Evolutionary conservation across 1,139 yeast genomes (phyloP).

Genomic region (Pichia sp.): DNA sequence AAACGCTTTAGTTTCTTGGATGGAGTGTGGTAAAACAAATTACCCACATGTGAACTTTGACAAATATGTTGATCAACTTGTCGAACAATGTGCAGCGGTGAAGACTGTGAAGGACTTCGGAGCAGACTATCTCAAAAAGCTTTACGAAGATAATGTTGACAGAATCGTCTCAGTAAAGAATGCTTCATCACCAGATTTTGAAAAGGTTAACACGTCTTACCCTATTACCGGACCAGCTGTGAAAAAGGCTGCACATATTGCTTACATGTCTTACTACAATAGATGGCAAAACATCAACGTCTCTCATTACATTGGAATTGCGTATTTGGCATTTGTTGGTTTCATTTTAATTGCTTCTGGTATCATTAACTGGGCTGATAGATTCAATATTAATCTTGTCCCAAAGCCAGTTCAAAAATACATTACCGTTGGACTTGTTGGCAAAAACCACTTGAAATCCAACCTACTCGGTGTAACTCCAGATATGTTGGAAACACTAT

Average conservation of each 20-base stretch:
- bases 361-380: constrained; percentile 36
- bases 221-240: constrained; percentile 15
- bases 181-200: not conserved
- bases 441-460: constrained; percentile 35
- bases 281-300: constrained; percentile 34
- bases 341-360: constrained; percentile 36
- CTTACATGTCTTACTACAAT: constrained; percentile 28
- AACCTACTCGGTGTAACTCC: constrained; percentile 41
- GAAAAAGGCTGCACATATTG: constrained; percentile 27
- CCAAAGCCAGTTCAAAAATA: constrained; percentile 36
- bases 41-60: not conserved
- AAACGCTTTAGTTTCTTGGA: constrained; percentile 15
- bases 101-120: not conserved
- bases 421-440: constrained; percentile 43
- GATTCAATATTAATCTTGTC: constrained; percentile 30
- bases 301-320: constrained; percentile 43
- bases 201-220: not conserved
- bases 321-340: constrained; percentile 43
- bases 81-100: not conserved
- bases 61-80: constrained; percentile 1
- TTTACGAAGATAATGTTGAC: constrained; percentile 35
- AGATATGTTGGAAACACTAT: constrained; percentile 52
- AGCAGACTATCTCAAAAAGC: not conserved
- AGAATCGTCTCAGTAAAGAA: constrained; percentile 17
- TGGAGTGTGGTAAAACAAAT: constrained; percentile 10